Conservation (phyloP, 2,329 filamentous ascomycete species). For the Trichoderma arundinaceum region DNA sequence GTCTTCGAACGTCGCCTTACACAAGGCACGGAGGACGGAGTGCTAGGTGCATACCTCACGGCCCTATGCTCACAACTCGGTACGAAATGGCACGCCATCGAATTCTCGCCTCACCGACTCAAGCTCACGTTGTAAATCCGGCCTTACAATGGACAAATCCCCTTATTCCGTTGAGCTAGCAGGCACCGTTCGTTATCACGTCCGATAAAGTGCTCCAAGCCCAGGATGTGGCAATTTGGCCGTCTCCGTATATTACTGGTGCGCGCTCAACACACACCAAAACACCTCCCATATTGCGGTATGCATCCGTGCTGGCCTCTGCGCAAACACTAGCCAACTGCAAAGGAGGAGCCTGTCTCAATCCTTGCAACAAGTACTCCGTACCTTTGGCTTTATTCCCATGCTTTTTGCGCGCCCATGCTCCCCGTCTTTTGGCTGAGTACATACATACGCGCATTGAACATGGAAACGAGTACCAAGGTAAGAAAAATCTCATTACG, state of each 20-base stretch:
- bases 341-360: background rate
- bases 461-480: background rate
- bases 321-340: conserved; percentile 11
- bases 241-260: conserved; percentile 30
- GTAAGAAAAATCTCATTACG: too few relatives aligned
- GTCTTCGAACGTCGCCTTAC: background rate
- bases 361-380: background rate
- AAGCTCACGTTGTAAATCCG: background rate
- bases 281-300: conserved; percentile 26
- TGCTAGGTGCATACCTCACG: too few relatives aligned
- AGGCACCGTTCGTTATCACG: conserved; percentile 8
- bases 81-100: background rate
- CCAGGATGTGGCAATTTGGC: conserved; percentile 25
- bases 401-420: background rate
- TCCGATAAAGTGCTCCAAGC: background rate
- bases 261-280: conserved; percentile 15
- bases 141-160: too few relatives aligned
- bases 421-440: too few relatives aligned
- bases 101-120: background rate
- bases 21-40: too few relatives aligned
- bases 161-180: background rate
- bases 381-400: background rate
- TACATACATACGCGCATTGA: too few relatives aligned
- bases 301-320: conserved; percentile 29
- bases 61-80: background rate